phyloP scores from a whole-genome alignment of 371 early-diverging fungal genomes.

The Haplosporangium sp. region DNA sequence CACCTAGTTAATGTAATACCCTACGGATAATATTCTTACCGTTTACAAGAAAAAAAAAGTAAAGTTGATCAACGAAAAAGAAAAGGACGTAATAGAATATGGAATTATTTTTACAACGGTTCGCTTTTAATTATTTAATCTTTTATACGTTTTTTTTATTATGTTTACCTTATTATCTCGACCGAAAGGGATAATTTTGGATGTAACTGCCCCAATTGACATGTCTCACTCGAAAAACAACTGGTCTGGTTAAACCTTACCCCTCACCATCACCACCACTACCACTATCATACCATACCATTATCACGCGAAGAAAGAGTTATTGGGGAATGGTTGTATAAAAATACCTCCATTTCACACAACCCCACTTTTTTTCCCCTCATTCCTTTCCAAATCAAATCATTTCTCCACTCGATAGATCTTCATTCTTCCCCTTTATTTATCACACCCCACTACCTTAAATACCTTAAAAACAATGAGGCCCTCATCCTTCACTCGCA shows the following conservation, averaged over 20 bases:
- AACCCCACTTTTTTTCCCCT: not conserved
- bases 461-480: no score
- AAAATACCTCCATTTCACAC: not conserved
- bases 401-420: no score
- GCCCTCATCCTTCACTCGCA: no score
- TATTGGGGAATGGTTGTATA: no score
- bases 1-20: not conserved
- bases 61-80: not conserved
- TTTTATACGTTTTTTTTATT: not conserved
- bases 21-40: not conserved
- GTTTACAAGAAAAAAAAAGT: not conserved
- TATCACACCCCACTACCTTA: no score
- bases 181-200: conserved; percentile 1
- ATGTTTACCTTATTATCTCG: not conserved
- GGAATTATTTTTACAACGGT: conserved; percentile 2
- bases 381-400: not conserved
- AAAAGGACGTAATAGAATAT: conserved; percentile 3
- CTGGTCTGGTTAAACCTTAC: not conserved
- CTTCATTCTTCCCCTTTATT: no score
- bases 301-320: not conserved
- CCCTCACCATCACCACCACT: no score
- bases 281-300: no score
- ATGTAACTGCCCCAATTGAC: conserved; percentile 7
- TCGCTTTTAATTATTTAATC: not conserved
- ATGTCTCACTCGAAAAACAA: conserved; percentile 30